A percentile compares a stretch with the other conserved stretches of the same genome.
Evolutionary conservation across 2,329 filamentous ascomycete species (phyloP).

Genomic region (Sporothrix sp.): DNA sequence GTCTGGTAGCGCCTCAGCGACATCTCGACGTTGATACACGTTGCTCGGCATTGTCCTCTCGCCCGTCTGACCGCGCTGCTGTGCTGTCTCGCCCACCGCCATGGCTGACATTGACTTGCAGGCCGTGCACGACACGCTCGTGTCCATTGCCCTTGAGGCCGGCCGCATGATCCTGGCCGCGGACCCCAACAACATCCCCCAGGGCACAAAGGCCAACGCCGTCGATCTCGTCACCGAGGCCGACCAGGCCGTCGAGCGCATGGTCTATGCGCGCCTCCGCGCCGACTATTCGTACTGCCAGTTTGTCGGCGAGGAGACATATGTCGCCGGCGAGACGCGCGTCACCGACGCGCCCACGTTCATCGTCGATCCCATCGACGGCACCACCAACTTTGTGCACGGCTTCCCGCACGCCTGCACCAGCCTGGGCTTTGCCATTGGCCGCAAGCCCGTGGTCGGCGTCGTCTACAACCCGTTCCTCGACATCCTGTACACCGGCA

Average conservation of each 20-base stretch:
- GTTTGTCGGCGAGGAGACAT: constrained; percentile 72
- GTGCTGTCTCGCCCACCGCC: too few relatives aligned
- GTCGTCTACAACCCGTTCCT: constrained; percentile 75
- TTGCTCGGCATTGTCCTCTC: too few relatives aligned
- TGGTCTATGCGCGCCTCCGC: constrained; percentile 45
- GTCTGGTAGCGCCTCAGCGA: too few relatives aligned
- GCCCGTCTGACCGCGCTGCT: too few relatives aligned
- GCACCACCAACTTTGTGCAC: constrained; percentile 74
- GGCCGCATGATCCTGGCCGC: constrained; percentile 54
- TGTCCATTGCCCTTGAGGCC: constrained; percentile 52
- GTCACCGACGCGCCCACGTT: constrained; percentile 63
- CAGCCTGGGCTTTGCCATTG: constrained; percentile 61
- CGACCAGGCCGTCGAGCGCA: constrained; percentile 55
- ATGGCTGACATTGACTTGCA: constrained; percentile 52
- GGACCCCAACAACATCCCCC: constrained; percentile 47
- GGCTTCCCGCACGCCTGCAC: constrained; percentile 65
- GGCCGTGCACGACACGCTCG: constrained; percentile 51
- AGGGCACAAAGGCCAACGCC: constrained; percentile 56
- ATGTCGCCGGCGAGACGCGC: constrained; percentile 51
- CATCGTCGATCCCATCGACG: constrained; percentile 74
- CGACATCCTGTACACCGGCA: constrained; percentile 57
- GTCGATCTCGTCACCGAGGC: constrained; percentile 61
- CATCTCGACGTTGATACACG: too few relatives aligned
- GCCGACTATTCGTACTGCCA: constrained; percentile 44
- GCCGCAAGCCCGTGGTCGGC: constrained; percentile 53